phyloP scores from a whole-genome alignment of 352 stramenopile genomes.

The Pythium coloratum region DNA sequence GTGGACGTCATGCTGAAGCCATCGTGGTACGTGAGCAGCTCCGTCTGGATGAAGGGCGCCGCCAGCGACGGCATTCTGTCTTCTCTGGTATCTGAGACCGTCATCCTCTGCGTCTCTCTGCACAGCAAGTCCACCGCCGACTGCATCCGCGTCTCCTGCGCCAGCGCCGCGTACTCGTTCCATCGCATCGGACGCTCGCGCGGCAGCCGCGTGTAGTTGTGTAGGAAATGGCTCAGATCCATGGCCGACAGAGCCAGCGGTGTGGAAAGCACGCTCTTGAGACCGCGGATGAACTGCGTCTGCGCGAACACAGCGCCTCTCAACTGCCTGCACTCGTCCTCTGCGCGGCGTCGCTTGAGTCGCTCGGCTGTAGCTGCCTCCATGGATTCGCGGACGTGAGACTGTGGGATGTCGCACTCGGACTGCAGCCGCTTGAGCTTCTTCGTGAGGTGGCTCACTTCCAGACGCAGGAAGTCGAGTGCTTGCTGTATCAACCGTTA shows the following conservation, averaged over 20 bases:
- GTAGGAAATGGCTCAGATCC: constrained; percentile 1
- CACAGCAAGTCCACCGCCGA: constrained; percentile 17
- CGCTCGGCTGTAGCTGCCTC: neutral
- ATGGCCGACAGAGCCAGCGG: neutral
- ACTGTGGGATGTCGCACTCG: too few relatives aligned
- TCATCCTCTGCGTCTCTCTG: constrained; percentile 7
- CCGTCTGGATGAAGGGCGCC: neutral
- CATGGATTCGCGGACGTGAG: constrained; percentile 2
- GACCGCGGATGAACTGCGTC: constrained; percentile 12
- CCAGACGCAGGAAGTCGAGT: too few relatives aligned
- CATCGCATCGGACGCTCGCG: neutral
- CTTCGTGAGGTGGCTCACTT: too few relatives aligned
- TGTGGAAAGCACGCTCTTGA: constrained; percentile 9
- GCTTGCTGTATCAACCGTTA: too few relatives aligned
- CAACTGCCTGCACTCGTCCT: constrained; percentile 15
- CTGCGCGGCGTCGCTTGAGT: constrained; percentile 7
- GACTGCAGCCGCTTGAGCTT: too few relatives aligned
- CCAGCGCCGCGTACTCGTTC: constrained; percentile 17
- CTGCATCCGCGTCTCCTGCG: constrained; percentile 11
- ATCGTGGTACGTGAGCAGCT: neutral
- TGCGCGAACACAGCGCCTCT: constrained; percentile 14
- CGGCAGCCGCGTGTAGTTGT: constrained; percentile 18
- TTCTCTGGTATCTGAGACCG: too few relatives aligned
- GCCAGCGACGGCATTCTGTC: neutral
- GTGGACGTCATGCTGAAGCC: constrained; percentile 32